Percentiles rank a stretch among this genome's conserved stretches.
Conservation (phyloP, 768 basidiomycete species). For the Austroboletus eburneus region DNA sequence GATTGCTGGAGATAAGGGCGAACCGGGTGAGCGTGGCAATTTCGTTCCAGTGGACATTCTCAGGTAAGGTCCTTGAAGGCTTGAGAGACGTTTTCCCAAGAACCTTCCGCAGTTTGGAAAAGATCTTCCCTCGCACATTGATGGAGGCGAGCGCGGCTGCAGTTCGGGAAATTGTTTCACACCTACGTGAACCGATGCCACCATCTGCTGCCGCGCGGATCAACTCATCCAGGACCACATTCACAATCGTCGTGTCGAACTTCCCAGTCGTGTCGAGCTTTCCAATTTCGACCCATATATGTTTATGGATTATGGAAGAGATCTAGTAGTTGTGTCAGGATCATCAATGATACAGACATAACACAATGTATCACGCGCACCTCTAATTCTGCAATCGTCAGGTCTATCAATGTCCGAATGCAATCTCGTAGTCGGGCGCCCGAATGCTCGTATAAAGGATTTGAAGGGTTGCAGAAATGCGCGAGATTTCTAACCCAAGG, state of each 20-base stretch:
- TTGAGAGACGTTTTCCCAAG: slow-evolving; percentile 69
- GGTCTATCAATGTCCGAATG: slow-evolving; percentile 71
- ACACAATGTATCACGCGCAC: slow-evolving; percentile 40
- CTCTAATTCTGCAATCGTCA: slow-evolving; percentile 69
- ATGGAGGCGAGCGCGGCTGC: slow-evolving; percentile 73
- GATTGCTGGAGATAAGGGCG: slow-evolving; percentile 66
- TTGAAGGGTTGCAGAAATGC: slow-evolving; percentile 64
- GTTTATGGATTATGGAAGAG: slow-evolving; percentile 60
- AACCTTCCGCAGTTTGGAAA: slow-evolving; percentile 75
- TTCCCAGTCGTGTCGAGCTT: slow-evolving; percentile 71
- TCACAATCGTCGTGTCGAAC: slow-evolving; percentile 61
- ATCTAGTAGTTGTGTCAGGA: slow-evolving; percentile 41
- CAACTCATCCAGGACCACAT: slow-evolving; percentile 75
- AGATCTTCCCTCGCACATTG: slow-evolving; percentile 71
- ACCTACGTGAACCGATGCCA: slow-evolving; percentile 69
- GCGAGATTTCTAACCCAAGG: slow-evolving; percentile 87
- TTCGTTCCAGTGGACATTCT: slow-evolving; percentile 77
- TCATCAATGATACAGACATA: background rate
- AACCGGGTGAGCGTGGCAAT: slow-evolving; percentile 77
- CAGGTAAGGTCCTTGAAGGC: slow-evolving; percentile 56
- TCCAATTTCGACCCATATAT: slow-evolving; percentile 74
- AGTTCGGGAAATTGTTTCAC: slow-evolving; percentile 71
- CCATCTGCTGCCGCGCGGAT: slow-evolving; percentile 81
- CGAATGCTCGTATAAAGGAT: slow-evolving; percentile 64
- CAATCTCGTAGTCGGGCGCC: slow-evolving; percentile 77